These are phyloP conservation scores for Avena atlantica DNA, from an alignment of 176 grass and related monocot genomes.

Conservation along the genomic window DNA sequence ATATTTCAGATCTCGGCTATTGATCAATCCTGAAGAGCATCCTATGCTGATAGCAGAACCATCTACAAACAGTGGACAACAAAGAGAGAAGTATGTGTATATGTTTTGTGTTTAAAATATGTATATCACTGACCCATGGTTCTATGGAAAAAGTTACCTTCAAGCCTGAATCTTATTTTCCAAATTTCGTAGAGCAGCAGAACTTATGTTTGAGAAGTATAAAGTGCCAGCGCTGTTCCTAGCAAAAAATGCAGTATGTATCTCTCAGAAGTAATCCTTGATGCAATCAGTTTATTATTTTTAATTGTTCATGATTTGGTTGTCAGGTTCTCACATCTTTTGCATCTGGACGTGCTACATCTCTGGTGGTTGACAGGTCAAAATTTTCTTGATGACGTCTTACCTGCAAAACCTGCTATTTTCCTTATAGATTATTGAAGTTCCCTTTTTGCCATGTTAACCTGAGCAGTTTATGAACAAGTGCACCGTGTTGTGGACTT, in stretches of 20 bases:
- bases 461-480: constrained; percentile 28
- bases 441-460: constrained; percentile 5
- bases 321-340: constrained; percentile 98
- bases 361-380: constrained; percentile 98
- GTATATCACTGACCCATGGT: constrained; percentile 1
- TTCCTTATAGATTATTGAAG: constrained; percentile 18
- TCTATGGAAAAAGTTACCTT: background rate
- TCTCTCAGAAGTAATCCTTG: constrained; percentile 39
- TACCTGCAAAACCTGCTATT: constrained; percentile 4
- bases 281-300: constrained; percentile 44
- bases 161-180: constrained; percentile 46
- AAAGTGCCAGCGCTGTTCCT: constrained; percentile 97
- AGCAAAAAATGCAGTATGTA: constrained; percentile 97
- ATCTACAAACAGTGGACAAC: constrained; percentile 77
- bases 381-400: constrained; percentile 25
- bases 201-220: constrained; percentile 99
- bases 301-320: constrained; percentile 38
- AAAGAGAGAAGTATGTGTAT: constrained; percentile 83
- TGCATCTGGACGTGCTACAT: constrained; percentile 96
- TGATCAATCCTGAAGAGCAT: constrained; percentile 98
- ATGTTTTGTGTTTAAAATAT: constrained; percentile 31
- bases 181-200: constrained; percentile 72
- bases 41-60: constrained; percentile 96
- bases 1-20: constrained; percentile 69
- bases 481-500: background rate